Evolutionary conservation across 2,329 filamentous ascomycete species (phyloP), one percentile per base, ranked within the genome.

Genomic region (Epicoccum nigrum): DNA sequence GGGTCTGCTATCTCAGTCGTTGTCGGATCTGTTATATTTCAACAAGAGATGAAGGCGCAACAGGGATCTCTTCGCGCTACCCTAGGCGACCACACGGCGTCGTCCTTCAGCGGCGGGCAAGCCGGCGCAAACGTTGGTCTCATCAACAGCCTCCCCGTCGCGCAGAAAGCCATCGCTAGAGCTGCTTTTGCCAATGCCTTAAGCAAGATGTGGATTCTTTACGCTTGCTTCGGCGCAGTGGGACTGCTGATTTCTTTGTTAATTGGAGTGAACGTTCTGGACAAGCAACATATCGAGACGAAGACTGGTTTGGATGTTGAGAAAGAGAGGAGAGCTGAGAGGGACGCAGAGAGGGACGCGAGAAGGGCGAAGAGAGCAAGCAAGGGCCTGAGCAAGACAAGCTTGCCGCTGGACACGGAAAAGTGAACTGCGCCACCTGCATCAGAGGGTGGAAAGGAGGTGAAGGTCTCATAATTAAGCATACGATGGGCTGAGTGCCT

Each of bases 21-120:
- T 1, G 78, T 92, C 31, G 89, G 89, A 19, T 85, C 87, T n/a
- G 87, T 90, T 37, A 81, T 92, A 30, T 92, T 92, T 74, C 86
- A 90, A 72, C 92, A 92, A 68, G 76, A 81, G 52, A 89, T 91
- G 85, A 74, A 83, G 57, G 77, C 76, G 38, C 81, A 84, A 59
- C 76, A 79, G 21, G 64, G 74, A 4, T 64, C 66, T 7, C 78
- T 89, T 23, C 70, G 74, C 17, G 62, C 73, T 23, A 71, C 80
- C 4, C 77, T 89, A 0, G 81, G 81, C 0, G 73, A 76, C 0
- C 65, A 81, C 3, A 73, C 80, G 1, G 84, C 84, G 0, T 60
- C 69, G 4, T 63, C 76, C 19, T 78, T 90, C 5, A 79, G 82
- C 3, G 85, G 86, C n/a, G 74, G 76, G 57, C 78, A 81, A 49